A percentile compares a stretch with the other conserved stretches of the same genome.
phyloP scores from a whole-genome alignment of 306 rosid species.

The Vicia faba region DNA sequence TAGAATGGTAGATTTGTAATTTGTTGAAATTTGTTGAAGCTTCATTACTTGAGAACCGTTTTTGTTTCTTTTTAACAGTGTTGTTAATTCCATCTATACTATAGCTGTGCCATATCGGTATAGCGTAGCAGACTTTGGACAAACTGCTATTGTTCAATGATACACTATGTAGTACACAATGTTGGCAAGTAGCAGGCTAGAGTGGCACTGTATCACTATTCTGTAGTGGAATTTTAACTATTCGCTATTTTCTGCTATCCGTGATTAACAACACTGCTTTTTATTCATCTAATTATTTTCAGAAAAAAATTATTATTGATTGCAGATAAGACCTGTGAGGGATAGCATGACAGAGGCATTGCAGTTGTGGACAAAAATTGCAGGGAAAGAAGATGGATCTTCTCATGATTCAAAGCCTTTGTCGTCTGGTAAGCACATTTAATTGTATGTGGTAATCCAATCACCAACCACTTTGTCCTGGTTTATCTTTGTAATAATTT shows the following conservation, averaged over 20 bases:
- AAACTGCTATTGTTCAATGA: too few species aligned
- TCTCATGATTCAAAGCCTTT: conserved; percentile 54
- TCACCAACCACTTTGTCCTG: conserved; percentile 15
- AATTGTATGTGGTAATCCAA: conserved; percentile 28
- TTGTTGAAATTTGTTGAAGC: conserved; percentile 29
- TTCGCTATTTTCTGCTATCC: too few species aligned
- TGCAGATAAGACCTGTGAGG: conserved; percentile 92
- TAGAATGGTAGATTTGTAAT: conserved; percentile 16
- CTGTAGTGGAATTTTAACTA: too few species aligned
- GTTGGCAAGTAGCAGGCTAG: too few species aligned
- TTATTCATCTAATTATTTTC: background rate
- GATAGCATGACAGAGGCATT: conserved; percentile 92
- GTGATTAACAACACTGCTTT: background rate
- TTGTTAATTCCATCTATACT: too few species aligned
- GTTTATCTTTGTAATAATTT: conserved; percentile 35
- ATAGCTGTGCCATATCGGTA: too few species aligned
- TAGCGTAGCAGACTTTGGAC: too few species aligned
- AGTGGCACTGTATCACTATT: too few species aligned
- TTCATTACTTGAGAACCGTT: conserved; percentile 27
- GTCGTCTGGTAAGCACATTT: conserved; percentile 53
- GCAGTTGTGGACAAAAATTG: conserved; percentile 82
- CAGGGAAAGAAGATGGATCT: conserved; percentile 74
- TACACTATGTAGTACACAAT: too few species aligned
- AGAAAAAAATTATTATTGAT: conserved; percentile 30
- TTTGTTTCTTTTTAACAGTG: conserved; percentile 6